Conservation (phyloP, 352 stramenopile genomes). For the Pythium monospermum region DNA sequence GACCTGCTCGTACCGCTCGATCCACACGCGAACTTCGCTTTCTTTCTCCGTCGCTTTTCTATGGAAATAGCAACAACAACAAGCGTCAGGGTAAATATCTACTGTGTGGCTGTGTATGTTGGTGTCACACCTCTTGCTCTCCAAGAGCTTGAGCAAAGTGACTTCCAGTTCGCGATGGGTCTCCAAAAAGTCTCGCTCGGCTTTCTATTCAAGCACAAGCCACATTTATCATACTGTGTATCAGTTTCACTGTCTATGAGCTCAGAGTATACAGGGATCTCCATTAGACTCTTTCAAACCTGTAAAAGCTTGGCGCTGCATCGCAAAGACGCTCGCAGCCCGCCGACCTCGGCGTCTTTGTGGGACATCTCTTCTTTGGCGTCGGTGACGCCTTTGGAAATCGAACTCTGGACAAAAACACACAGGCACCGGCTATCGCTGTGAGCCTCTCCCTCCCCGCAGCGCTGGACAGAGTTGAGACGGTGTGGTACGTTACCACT, state of each 20-base stretch:
- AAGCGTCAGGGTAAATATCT: background rate
- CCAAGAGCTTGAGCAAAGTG: constrained; percentile 61
- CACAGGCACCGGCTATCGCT: too few relatives aligned
- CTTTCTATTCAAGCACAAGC: constrained; percentile 29
- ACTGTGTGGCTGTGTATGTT: background rate
- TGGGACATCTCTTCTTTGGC: constrained; percentile 59
- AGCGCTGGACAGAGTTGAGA: background rate
- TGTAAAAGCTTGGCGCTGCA: constrained; percentile 71
- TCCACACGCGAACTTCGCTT: constrained; percentile 59
- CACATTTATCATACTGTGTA: background rate
- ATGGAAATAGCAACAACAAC: background rate
- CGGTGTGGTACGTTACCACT: constrained; percentile 31
- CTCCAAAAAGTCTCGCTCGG: constrained; percentile 64
- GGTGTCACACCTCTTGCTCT: constrained; percentile 46
- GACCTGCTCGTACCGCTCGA: constrained; percentile 77
- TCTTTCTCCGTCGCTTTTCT: constrained; percentile 49
- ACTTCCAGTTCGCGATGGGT: constrained; percentile 63
- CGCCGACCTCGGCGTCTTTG: constrained; percentile 64
- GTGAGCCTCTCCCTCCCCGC: too few relatives aligned
- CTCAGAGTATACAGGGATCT: background rate
- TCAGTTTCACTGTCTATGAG: background rate
- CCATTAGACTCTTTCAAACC: constrained; percentile 18
- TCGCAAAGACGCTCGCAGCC: constrained; percentile 51
- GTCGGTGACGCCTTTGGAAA: constrained; percentile 34
- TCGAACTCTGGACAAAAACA: constrained; percentile 39